A percentile compares a stretch with the other conserved stretches of the same genome.
Evolutionary conservation across 306 rosid species (phyloP).

Genomic region (Pterocarpus macrocarpus): DNA sequence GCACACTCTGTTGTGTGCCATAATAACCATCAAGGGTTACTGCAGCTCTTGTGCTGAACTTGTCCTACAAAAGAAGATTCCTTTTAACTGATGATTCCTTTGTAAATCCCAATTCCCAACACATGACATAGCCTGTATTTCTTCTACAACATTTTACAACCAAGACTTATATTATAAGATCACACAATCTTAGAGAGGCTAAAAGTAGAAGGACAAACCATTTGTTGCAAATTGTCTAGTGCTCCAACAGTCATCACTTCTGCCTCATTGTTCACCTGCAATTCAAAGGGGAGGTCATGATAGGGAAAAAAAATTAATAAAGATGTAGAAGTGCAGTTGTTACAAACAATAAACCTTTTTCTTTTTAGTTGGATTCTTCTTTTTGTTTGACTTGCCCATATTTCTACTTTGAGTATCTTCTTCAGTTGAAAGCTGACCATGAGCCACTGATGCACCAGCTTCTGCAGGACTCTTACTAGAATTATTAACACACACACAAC

Average conservation of each 20-base stretch:
- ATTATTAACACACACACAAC: constrained; percentile 69
- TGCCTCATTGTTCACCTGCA: constrained; percentile 81
- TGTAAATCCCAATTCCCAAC: background rate
- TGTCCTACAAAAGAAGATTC: constrained; percentile 70
- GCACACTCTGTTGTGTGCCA: constrained; percentile 80
- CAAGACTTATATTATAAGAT: constrained; percentile 20
- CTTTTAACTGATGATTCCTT: constrained; percentile 4
- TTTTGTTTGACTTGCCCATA: constrained; percentile 78
- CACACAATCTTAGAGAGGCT: constrained; percentile 37
- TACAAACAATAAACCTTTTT: constrained; percentile 73
- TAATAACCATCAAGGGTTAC: constrained; percentile 88
- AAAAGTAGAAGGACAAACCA: constrained; percentile 71
- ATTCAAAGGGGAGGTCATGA: constrained; percentile 46
- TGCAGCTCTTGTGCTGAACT: constrained; percentile 82
- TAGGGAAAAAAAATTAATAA: constrained; percentile 6
- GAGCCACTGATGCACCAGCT: constrained; percentile 77
- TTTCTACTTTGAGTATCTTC: constrained; percentile 85
- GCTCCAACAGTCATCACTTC: constrained; percentile 82
- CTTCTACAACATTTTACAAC: background rate
- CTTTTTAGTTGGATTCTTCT: constrained; percentile 91
- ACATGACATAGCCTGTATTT: constrained; percentile 18
- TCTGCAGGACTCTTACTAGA: constrained; percentile 74
- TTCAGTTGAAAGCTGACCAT: constrained; percentile 73
- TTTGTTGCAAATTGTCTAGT: constrained; percentile 91
- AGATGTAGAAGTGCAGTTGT: constrained; percentile 25